phyloP scores from a whole-genome alignment of 1,139 yeast species.

The Yamadazyma mexicana region DNA sequence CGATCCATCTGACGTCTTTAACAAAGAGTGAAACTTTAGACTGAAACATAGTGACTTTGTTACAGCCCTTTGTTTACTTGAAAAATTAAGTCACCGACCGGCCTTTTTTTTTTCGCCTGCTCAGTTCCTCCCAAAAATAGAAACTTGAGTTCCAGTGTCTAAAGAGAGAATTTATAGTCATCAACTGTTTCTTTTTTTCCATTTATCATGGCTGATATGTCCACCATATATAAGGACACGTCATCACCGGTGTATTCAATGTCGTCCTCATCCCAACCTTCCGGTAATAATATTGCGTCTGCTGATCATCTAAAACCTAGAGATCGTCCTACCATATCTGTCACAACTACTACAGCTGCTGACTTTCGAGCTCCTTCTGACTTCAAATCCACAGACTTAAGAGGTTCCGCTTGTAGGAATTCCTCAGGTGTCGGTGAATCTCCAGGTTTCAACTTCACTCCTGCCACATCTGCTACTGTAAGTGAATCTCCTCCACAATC shows the following conservation, averaged over 20 bases:
- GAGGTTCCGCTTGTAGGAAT: no score
- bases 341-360: not conserved
- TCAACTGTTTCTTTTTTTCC: not conserved
- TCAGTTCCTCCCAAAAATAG: constrained; percentile 1
- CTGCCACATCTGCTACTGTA: not conserved
- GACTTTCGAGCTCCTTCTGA: not conserved
- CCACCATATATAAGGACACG: constrained; percentile 3
- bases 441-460: not conserved
- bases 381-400: not conserved
- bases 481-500: not conserved
- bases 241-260: constrained; percentile 1
- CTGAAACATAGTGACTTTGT: not conserved
- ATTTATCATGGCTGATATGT: not conserved
- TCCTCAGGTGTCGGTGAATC: no score
- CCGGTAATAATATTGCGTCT: not conserved
- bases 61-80: not conserved
- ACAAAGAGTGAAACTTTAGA: not conserved
- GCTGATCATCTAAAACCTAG: not conserved
- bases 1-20: not conserved
- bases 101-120: not conserved
- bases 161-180: not conserved
- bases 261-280: not conserved
- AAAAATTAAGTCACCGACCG: not conserved
- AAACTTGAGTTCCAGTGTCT: not conserved
- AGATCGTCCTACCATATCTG: constrained; percentile 3